Evolutionary conservation across 1,284 basidiomycete genomes (phyloP), one percentile per base, ranked within the genome.

Genomic region (Malassezia vespertilionis): DNA sequence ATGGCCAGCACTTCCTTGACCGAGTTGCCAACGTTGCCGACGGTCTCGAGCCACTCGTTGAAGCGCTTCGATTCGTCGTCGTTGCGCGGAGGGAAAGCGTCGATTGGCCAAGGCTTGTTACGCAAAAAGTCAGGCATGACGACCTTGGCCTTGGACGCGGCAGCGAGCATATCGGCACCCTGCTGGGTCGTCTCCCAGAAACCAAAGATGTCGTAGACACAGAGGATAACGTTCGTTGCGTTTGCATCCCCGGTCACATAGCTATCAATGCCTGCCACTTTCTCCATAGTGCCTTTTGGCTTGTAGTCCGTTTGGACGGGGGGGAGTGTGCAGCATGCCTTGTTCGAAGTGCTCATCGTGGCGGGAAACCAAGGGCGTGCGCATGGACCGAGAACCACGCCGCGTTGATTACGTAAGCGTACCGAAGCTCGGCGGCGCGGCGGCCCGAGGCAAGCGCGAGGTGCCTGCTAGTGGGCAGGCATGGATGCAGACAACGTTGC

Each of bases 111-210:
- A 0, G 79, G 74, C 42, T 69, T 70, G 44, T 75, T 64, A 14
- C 77, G 77, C 66, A 81, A 80, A 66, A 81, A 80, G 69, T 81
- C 79, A 23, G 80, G 80, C 77, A 82, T 79, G 57, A 79, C 74
- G 14, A 82, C 77, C 21, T 75, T 63, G 49, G 62, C 46, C 44
- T 63, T 61, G 53, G 56, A 56, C n/a, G 57, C 46, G 5, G 63
- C 60, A 8, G 79, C 78, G 44, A 82, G 73, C 40, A 80, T 76
- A 63, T 82, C 80, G 26, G 57, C 62, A 60, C 73, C 74, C 57
- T 76, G 75, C 46, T 74, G 57, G 44, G 73, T 74, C 57, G 75
- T 74, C 26, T 74, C 71, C 46, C 59, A 61, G 60, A 59, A 80
- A 74, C 79, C 80, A 56, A 82, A 81, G 58, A 81, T 80, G 61